Base-by-base conservation (phyloP, 2,329 filamentous ascomycete species). In the Fusarium coicis region DNA sequence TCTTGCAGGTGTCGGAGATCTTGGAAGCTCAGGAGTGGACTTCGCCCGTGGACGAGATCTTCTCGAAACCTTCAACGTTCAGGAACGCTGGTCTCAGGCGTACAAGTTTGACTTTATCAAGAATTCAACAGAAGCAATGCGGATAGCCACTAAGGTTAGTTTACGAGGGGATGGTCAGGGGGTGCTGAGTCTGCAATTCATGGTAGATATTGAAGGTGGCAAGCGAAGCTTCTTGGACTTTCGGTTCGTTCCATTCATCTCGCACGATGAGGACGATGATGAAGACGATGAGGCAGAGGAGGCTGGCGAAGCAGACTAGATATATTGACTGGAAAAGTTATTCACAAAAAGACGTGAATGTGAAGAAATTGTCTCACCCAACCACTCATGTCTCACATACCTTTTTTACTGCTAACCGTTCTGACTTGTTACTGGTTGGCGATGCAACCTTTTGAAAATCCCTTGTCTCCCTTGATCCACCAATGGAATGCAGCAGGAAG, bases 181-280 rank as follows among this genome's bases (percentile, higher is more conserved):
- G 1, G 96, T 99, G 36, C 82, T 99, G 73, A 98, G 94, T 82
- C 84, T 98, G 80, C 96, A 99, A 79, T 98, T 98, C 78, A 96
- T 99, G 93, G 92, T 99, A 21, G 94, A 98, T 79, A 87, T 95
- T 46, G 94, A 96, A 70, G 88, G 89, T 11, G 88, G 89, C 10
- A 86, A 87, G 30, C 85, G 91, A 43, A 93, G 91, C 76, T 97
- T 96, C 82, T 87, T 96, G 30, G 93, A 96, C 81, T 97, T 96
- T 81, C 87, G 93, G 26, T 94, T 96, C 79, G 91, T 97, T 64
- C 93, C 94, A 21, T 91, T 91, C 61, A 86, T 87, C 21, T 88
- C 89, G 28, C 88, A 93, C 46, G 91, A 90, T 34, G 86, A 86
- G 10, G 83, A 78, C 18, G 79, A 77, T 9, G 78, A 77, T 11